Percentiles rank a stretch among this genome's conserved stretches.
Evolutionary conservation across 2,329 filamentous ascomycete species (phyloP).

Genomic region (Keithomyces neogunnii): DNA sequence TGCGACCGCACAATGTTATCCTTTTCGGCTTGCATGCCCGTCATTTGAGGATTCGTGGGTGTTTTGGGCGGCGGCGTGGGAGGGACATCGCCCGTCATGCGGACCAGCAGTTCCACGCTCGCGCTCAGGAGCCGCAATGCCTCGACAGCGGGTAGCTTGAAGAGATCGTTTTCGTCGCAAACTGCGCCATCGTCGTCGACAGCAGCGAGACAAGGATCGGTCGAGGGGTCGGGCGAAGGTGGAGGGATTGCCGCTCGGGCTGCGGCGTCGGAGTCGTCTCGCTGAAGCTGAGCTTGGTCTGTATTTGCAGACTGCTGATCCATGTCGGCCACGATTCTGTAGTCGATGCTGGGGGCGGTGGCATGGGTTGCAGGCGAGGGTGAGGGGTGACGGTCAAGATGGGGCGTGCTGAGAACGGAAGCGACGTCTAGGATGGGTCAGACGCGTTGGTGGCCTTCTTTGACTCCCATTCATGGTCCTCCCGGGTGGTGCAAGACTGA

Average conservation of each 20-base stretch:
- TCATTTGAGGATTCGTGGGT: slow-evolving; percentile 58
- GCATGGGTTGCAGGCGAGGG: not conserved
- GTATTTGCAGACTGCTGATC: not conserved
- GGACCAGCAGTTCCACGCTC: slow-evolving; percentile 62
- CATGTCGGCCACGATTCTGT: slow-evolving; percentile 3
- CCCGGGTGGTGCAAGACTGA: not conserved
- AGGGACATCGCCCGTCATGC: slow-evolving; percentile 68
- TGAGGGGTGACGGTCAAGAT: slow-evolving; percentile 2
- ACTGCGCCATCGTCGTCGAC: slow-evolving; percentile 15
- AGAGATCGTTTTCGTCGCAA: slow-evolving; percentile 53
- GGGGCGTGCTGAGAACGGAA: not conserved
- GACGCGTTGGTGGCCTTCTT: not conserved
- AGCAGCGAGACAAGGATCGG: slow-evolving; percentile 25
- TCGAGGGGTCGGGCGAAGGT: slow-evolving; percentile 33
- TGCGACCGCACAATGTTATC: slow-evolving; percentile 49
- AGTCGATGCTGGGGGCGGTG: not conserved
- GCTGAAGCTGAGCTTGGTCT: not conserved
- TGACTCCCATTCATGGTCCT: slow-evolving; percentile 7
- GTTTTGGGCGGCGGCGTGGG: slow-evolving; percentile 65
- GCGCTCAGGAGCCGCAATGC: slow-evolving; percentile 74
- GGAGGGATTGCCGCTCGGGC: slow-evolving; percentile 16
- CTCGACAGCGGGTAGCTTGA: slow-evolving; percentile 60
- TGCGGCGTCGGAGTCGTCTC: slow-evolving; percentile 2
- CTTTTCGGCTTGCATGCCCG: slow-evolving; percentile 54
- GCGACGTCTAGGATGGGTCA: slow-evolving; percentile 1